Evolutionary conservation across 352 stramenopile species (phyloP).

Genomic region (Phytophthora citrophthora): DNA sequence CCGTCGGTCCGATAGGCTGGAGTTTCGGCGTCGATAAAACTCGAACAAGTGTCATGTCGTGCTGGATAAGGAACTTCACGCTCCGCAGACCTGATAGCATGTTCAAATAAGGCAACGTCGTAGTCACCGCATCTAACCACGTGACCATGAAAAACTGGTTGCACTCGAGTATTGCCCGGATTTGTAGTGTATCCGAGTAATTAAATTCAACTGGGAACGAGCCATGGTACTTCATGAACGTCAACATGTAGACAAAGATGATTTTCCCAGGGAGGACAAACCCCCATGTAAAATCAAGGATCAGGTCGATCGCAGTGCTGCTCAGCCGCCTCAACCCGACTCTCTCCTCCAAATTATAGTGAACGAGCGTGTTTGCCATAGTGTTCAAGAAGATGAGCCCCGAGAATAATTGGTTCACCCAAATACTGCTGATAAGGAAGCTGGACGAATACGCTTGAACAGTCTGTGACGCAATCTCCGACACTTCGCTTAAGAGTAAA

Average conservation of each 20-base stretch:
- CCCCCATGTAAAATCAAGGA: slow-evolving; percentile 39
- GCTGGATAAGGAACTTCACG: slow-evolving; percentile 38
- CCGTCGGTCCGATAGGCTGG: neutral
- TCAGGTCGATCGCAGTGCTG: slow-evolving; percentile 34
- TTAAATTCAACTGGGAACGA: slow-evolving; percentile 28
- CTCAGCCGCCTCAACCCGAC: slow-evolving; percentile 30
- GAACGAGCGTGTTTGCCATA: slow-evolving; percentile 34
- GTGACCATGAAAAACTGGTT: slow-evolving; percentile 48
- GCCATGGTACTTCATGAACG: slow-evolving; percentile 30
- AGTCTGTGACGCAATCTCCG: slow-evolving; percentile 37
- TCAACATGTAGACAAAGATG: slow-evolving; percentile 40
- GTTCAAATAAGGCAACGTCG: slow-evolving; percentile 41
- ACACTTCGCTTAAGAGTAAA: slow-evolving; percentile 30
- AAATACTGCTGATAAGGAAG: slow-evolving; percentile 38
- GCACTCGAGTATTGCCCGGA: slow-evolving; percentile 38
- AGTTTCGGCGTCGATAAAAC: slow-evolving; percentile 9
- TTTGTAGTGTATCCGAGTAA: slow-evolving; percentile 39
- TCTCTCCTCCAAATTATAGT: slow-evolving; percentile 27
- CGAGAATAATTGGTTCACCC: slow-evolving; percentile 43
- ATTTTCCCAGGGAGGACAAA: slow-evolving; percentile 37
- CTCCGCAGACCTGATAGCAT: slow-evolving; percentile 40
- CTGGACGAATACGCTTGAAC: slow-evolving; percentile 39
- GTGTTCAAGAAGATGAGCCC: slow-evolving; percentile 43
- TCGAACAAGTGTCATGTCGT: slow-evolving; percentile 28
- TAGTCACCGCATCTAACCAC: slow-evolving; percentile 37